Base-by-base conservation (phyloP, 2,329 filamentous ascomycete species). In the Grosmannia serpens region DNA sequence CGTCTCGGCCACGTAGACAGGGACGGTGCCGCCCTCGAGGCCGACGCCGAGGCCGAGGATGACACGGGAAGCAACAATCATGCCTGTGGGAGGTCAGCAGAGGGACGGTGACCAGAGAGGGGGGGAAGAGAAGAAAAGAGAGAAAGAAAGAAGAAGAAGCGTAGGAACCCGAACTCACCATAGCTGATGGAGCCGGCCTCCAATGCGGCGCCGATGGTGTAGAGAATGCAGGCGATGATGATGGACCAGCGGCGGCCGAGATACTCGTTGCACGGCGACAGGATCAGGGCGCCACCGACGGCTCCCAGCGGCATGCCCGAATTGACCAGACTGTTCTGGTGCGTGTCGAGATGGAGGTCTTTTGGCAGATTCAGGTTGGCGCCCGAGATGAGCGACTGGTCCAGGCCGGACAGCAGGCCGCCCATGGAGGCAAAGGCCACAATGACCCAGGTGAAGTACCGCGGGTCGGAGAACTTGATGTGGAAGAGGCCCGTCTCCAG, bases 391-490 rank as follows among this genome's bases (percentile, higher is more conserved):
- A 89, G 74, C 52, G 82, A 86, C 70, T 89, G 86, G 66, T 89
- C 86, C 24, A 89, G 76, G 61, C 86, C 86, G 1, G 84, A 87
- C 0, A 89, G 78, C 26, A 89, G 73, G 67, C 86, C 86, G 55
- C 86, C 86, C 83, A 89, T 87, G 20, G 83, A 86, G n/a, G 86
- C 86, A 64, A 89, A 89, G 1, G 77, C 82, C 51, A 87, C 84
- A 17, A 88, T 76, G 20, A 86, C 71, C 74, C 79, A 86, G 29
- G 85, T 89, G 68, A 88, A 89, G 65, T 83, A 71, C 22, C 51
- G 54, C 9, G 67, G 65, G 8, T 75, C 75, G 1, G 68, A 65
- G 8, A 76, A 69, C 52, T 76, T 72, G 3, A 77, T 64, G 54
- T 75, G 66, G 33, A 67, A 65, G 22, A 74, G 65, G 55, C 59